These are phyloP conservation scores for Ceriops zippeliana DNA, from an alignment of 345 rosid species.

Conservation along the genomic window DNA sequence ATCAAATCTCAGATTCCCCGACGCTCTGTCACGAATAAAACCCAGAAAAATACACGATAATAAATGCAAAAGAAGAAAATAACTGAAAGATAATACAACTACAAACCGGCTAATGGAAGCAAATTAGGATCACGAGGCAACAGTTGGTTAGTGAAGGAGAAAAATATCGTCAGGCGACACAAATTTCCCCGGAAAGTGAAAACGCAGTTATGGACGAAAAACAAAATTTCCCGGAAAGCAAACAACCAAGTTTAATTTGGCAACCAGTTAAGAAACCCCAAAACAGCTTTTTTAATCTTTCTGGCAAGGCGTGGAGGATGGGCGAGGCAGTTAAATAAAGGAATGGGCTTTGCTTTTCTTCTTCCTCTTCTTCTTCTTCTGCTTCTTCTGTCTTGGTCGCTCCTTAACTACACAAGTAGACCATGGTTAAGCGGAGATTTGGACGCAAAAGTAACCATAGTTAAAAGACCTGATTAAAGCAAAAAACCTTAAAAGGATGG, in stretches of 20 bases:
- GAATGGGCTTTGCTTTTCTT: neutral
- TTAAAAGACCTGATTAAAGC: conserved; percentile 11
- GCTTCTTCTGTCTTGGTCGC: neutral
- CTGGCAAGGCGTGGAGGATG: neutral
- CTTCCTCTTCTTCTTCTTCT: neutral
- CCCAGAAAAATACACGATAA: conserved; percentile 18
- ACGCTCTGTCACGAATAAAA: conserved; percentile 20
- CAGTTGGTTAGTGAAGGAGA: conserved; percentile 15
- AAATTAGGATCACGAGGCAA: conserved; percentile 23
- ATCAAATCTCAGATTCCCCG: conserved; percentile 45
- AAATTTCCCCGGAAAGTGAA: conserved; percentile 21
- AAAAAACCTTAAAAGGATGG: neutral
- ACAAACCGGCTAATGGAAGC: conserved; percentile 25
- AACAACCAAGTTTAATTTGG: conserved; percentile 16
- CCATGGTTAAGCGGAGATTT: conserved; percentile 30
- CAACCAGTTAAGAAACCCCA: conserved; percentile 12
- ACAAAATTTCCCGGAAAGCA: conserved; percentile 15
- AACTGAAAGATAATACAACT: conserved; percentile 27
- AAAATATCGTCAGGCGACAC: conserved; percentile 3
- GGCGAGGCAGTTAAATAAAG: neutral
- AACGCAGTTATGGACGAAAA: neutral
- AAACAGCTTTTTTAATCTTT: conserved; percentile 8
- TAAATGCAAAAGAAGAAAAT: conserved; percentile 7
- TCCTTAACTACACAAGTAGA: conserved; percentile 33
- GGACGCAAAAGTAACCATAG: conserved; percentile 34